phyloP scores from a whole-genome alignment of 495 filamentous ascomycete genomes.

The Tirmania nivea region DNA sequence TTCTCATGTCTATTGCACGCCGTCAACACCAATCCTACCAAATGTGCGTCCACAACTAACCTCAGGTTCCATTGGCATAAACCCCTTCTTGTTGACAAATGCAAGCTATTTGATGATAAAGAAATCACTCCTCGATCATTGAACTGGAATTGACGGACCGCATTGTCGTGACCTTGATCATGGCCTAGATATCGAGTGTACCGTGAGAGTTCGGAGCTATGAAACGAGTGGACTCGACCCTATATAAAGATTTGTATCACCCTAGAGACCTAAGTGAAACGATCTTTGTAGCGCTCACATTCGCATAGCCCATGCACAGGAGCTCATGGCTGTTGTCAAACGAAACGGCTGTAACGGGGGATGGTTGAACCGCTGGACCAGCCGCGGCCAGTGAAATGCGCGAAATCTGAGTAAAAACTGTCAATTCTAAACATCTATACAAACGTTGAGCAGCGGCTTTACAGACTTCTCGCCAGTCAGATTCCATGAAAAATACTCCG shows the following conservation, averaged over 20 bases:
- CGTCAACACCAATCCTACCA: conserved; percentile 1
- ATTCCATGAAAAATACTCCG: conserved; percentile 9
- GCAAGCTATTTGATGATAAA: conserved; percentile 26
- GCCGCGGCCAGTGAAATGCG: conserved; percentile 6
- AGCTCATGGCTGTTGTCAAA: conserved; percentile 80
- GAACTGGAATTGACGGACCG: conserved; percentile 16
- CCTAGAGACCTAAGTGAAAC: neutral
- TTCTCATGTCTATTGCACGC: conserved; percentile 33
- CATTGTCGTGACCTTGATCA: conserved; percentile 9
- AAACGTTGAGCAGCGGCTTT: neutral
- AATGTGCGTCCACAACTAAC: conserved; percentile 16
- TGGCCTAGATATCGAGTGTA: conserved; percentile 29
- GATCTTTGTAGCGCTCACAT: conserved; percentile 31
- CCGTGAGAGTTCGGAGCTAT: conserved; percentile 52
- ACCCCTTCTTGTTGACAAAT: conserved; percentile 65
- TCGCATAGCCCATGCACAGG: conserved; percentile 77
- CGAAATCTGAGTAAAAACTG: conserved; percentile 1
- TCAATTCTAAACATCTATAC: neutral
- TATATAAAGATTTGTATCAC: conserved; percentile 17
- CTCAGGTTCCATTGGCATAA: conserved; percentile 66
- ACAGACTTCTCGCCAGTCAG: conserved; percentile 19
- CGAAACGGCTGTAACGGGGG: conserved; percentile 27
- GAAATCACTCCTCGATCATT: conserved; percentile 31
- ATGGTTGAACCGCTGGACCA: conserved; percentile 2
- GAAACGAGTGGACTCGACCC: conserved; percentile 73